These are phyloP conservation scores for Roridomyces roridus DNA, from an alignment of 768 basidiomycete species.

Conservation along the genomic window DNA sequence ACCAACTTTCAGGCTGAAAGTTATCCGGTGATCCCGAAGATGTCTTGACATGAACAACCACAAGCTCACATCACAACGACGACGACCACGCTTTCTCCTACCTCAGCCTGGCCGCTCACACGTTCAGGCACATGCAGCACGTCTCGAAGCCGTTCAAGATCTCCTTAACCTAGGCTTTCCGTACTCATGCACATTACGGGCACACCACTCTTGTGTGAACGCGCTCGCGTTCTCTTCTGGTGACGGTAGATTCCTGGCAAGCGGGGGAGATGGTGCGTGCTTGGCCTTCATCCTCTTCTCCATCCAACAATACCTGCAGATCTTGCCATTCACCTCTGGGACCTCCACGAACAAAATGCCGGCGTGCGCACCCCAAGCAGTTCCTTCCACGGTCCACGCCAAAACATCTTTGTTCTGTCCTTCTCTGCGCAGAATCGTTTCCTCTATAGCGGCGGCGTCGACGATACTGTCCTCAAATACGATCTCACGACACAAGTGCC, in stretches of 20 bases:
- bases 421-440: slow-evolving; percentile 73
- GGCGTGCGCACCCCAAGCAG: slow-evolving; percentile 46
- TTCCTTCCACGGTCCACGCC: slow-evolving; percentile 53
- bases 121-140: background rate
- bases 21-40: too few species aligned
- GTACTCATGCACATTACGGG: slow-evolving; percentile 40
- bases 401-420: slow-evolving; percentile 71
- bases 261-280: slow-evolving; percentile 70
- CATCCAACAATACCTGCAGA: slow-evolving; percentile 43
- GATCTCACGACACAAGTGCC: slow-evolving; percentile 50
- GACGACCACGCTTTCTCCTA: slow-evolving; percentile 1
- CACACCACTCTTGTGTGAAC: slow-evolving; percentile 71
- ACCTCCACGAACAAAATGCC: slow-evolving; percentile 71
- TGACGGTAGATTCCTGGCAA: slow-evolving; percentile 67
- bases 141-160: slow-evolving; percentile 9
- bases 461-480: slow-evolving; percentile 57
- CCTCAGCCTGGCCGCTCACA: background rate
- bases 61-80: background rate
- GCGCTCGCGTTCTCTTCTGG: slow-evolving; percentile 65
- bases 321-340: slow-evolving; percentile 63
- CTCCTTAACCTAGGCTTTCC: slow-evolving; percentile 29
- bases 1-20: too few species aligned
- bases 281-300: background rate
- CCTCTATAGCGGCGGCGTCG: slow-evolving; percentile 65
- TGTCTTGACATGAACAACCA: background rate